Percentiles rank a stretch among this genome's conserved stretches.
phyloP scores from a whole-genome alignment of 805 yeast genomes.

The Tetrapisispora iriomotensis region DNA sequence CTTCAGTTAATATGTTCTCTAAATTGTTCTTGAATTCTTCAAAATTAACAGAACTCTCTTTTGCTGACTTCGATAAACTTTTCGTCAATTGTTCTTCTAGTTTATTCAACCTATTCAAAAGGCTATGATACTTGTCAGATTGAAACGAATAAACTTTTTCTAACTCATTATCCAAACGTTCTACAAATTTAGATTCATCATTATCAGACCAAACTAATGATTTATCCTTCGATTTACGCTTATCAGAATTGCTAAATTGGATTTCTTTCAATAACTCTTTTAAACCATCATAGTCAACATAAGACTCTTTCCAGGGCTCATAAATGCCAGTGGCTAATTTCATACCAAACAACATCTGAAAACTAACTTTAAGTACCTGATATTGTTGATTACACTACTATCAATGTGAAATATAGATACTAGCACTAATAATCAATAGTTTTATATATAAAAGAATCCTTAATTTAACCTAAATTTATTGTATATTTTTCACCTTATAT shows the following conservation, averaged over 20 bases:
- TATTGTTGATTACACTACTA: too few relatives aligned
- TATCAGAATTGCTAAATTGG: conserved; percentile 28
- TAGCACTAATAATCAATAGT: too few relatives aligned
- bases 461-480: too few relatives aligned
- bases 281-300: conserved; percentile 54
- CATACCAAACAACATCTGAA: conserved; percentile 74
- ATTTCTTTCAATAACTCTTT: conserved; percentile 65
- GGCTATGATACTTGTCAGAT: conserved; percentile 51
- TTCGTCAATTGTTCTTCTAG: conserved; percentile 52
- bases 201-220: conserved; percentile 51
- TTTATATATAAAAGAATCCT: too few relatives aligned
- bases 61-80: conserved; percentile 23
- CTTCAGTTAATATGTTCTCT: conserved; percentile 62
- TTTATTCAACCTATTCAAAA: conserved; percentile 52
- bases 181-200: conserved; percentile 63
- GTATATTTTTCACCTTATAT: too few relatives aligned
- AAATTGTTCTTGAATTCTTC: conserved; percentile 53
- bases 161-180: conserved; percentile 55
- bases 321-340: conserved; percentile 73
- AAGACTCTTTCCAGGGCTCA: conserved; percentile 78
- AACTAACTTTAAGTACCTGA: neutral
- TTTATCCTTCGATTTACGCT: conserved; percentile 6
- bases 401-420: neutral
- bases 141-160: conserved; percentile 74
- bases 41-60: conserved; percentile 41